Base-by-base conservation (phyloP, 2,329 filamentous ascomycete genomes). In the Trichoderma sp. region DNA sequence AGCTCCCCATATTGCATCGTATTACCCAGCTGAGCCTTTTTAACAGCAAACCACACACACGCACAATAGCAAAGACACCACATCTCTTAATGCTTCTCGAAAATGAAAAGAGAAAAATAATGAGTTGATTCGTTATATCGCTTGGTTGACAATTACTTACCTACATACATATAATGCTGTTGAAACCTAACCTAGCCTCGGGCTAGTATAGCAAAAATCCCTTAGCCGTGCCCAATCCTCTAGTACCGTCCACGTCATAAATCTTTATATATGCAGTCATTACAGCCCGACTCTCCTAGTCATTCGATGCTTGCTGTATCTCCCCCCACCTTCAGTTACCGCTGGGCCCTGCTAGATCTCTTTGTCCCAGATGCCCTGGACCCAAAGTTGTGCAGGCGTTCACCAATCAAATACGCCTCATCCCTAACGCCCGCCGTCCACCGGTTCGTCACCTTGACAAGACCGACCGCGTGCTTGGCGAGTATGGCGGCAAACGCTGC, bases 351-450 rank as follows among this genome's bases (percentile, higher is more conserved):
- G 21, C 50, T 81, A 18, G 81, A 80, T 74, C 82, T 82, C 16
- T 83, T 81, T 21, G 82, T 82, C 21, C 82, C 84, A 8, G 84
- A 83, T 18, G 85, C 82, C 8, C 83, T 84, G 2, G 83, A 83
- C 4, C 95, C 94, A 84, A 98, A 97, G 83, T 99, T 99, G 85
- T 99, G 97, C 81, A 99, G 85, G 76, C 95, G 87, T 85, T 99
- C 96, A 2, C 97, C 97, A 81, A 98, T 97, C 62, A 99, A 87
- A 83, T 99, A 99, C 0, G 97, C 95, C 84, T 99, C 97, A 83
- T 99, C 97, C 53, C 95, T 89, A 64, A 99, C 95, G 75, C 93
- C 91, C 75, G 92, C 88, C 80, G 94, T 91, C 95, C 96, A 98
- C 24, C 91, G 86, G 64, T 90, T 89, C 69, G 97, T 89, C 71